Base-by-base conservation (phyloP, 371 early-diverging fungal genomes). In the Choanephora cucurbitarum region DNA sequence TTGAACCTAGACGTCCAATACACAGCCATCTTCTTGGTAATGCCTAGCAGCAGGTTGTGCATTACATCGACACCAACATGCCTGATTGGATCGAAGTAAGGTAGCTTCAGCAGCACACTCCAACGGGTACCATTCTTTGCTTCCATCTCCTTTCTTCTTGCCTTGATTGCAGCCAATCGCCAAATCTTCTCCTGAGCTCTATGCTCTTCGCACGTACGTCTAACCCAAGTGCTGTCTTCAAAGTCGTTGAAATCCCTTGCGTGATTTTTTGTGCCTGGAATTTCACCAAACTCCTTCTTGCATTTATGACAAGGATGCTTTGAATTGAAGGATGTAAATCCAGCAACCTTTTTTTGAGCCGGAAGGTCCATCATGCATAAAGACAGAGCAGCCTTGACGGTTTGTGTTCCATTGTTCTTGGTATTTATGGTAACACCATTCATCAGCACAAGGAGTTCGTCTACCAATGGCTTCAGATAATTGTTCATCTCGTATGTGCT, bases 31-130 rank as follows among this genome's bases (percentile, higher is more conserved):
- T 28, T 28, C 17, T 51, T 50, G 1, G 56, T 41, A 5, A 46
- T 44, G 15, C 57, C 53, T 17, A 52, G 37, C 37, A 48, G 55
- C 13, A 49, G 18, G 22, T 58, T 53, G 43, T 64, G 65, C 55
- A 55, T 55, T 3, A 49, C 37, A 39, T 64, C 65, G 18, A 63
- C 39, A 17, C 37, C 39, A 18, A 39, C 53, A 23, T 8, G 52
- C 7, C 53, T 43, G 39, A 50, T 44, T 6, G 44, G 21, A 47
- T 64, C 59, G 42, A 64, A 59, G 22, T 64, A 56, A 5, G 17
- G 40, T 0, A 64, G 37, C 5, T 48, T 14, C 39, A 55, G 56
- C 4, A 64, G 33, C 13, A 33, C 51, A 7, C 46, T 47, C 43
- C 49, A 64, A 13, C 65, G 55, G 5, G 33, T 44, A 44, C 59